These are phyloP conservation scores for Xerocomus potaroensis DNA, from an alignment of 768 basidiomycete species.

Conservation along the genomic window DNA sequence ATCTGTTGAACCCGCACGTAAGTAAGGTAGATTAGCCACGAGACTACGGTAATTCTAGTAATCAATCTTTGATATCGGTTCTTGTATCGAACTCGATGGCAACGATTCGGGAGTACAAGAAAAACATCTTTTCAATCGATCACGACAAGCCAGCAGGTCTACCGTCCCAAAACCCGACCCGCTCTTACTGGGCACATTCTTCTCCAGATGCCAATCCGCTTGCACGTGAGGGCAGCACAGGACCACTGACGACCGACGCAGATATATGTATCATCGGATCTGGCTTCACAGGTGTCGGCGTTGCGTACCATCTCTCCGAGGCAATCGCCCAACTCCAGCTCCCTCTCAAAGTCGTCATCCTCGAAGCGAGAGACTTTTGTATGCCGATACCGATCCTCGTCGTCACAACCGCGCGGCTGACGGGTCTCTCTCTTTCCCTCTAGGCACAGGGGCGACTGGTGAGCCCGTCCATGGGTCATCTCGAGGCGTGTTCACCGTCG, in stretches of 20 bases:
- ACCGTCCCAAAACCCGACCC: conserved; percentile 62
- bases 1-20: no score
- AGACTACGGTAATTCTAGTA: no score
- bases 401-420: neutral
- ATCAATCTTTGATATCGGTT: neutral
- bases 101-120: conserved; percentile 4
- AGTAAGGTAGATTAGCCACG: no score
- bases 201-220: conserved; percentile 59
- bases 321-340: conserved; percentile 8
- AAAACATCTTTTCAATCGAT: conserved; percentile 2
- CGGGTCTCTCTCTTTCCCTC: no score
- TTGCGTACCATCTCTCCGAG: conserved; percentile 67
- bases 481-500: neutral
- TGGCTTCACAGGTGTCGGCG: conserved; percentile 72
- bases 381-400: neutral
- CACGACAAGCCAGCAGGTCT: conserved; percentile 25
- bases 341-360: conserved; percentile 50
- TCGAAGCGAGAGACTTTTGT: conserved; percentile 90
- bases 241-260: conserved; percentile 51
- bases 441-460: conserved; percentile 79
- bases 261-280: conserved; percentile 79
- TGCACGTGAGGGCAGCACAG: conserved; percentile 61
- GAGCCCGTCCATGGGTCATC: conserved; percentile 1
- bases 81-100: no score
- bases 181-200: conserved; percentile 68